phyloP scores from a whole-genome alignment of 345 rosid species.

The Gossypium anomalum region DNA sequence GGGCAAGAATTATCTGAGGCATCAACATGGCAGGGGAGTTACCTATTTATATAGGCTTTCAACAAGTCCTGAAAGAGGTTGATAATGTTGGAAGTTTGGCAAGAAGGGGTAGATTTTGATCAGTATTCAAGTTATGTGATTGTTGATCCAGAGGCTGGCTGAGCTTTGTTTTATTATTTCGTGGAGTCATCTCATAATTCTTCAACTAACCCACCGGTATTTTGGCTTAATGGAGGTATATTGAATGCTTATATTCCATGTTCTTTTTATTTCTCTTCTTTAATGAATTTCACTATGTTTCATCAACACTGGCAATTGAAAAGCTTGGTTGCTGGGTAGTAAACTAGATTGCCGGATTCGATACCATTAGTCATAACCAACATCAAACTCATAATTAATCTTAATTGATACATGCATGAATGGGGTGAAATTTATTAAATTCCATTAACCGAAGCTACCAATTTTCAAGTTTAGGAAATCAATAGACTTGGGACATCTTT shows the following conservation, averaged over 20 bases:
- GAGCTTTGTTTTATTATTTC: neutral
- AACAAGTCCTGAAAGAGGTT: neutral
- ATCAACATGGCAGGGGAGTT: neutral
- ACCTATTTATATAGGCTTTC: neutral
- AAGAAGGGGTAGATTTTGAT: neutral
- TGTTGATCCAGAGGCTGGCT: neutral
- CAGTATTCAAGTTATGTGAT: constrained; percentile 4
- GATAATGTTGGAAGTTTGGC: neutral
- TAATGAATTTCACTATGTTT: no score
- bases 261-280: no score
- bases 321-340: no score
- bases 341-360: neutral
- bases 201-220: neutral
- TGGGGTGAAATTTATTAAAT: no score
- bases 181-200: neutral
- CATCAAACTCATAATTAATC: no score
- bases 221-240: constrained; percentile 1
- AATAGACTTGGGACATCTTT: no score
- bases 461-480: no score
- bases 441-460: no score
- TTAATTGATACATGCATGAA: no score
- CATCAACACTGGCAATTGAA: no score
- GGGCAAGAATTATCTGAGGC: neutral
- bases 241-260: neutral
- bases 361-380: no score